These are phyloP conservation scores for Lentinula sp. DNA, from an alignment of 768 basidiomycete genomes.

Conservation along the genomic window DNA sequence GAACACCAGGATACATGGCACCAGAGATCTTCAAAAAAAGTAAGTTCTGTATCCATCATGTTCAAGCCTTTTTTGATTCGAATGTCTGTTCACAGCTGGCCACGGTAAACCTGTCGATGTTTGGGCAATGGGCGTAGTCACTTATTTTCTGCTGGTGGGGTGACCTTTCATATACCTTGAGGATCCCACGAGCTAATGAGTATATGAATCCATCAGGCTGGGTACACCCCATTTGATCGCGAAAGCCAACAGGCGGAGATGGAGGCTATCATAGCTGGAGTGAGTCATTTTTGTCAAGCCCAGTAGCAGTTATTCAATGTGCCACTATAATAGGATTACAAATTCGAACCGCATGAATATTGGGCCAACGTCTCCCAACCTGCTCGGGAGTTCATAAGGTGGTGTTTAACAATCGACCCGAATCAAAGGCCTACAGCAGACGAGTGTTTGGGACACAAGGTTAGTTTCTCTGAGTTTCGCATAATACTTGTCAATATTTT, in stretches of 20 bases:
- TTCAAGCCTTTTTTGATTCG: not conserved
- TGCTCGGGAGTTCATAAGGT: slow-evolving; percentile 76
- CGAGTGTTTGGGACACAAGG: slow-evolving; percentile 66
- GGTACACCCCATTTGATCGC: slow-evolving; percentile 96
- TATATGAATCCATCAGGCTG: slow-evolving; percentile 78
- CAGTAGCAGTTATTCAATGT: too few species aligned
- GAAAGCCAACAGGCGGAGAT: slow-evolving; percentile 86
- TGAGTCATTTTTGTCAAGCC: not conserved
- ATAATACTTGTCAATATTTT: not conserved
- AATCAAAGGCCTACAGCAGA: slow-evolving; percentile 71
- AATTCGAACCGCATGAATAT: slow-evolving; percentile 75
- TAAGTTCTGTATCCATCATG: slow-evolving; percentile 24
- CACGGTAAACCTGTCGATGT: slow-evolving; percentile 94
- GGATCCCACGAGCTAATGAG: not conserved
- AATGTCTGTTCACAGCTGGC: slow-evolving; percentile 46
- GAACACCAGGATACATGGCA: slow-evolving; percentile 95
- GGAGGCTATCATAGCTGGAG: slow-evolving; percentile 87
- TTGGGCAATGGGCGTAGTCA: slow-evolving; percentile 98
- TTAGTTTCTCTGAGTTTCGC: slow-evolving; percentile 10
- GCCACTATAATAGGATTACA: slow-evolving; percentile 51
- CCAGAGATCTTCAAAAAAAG: slow-evolving; percentile 94
- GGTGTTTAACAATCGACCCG: slow-evolving; percentile 86
- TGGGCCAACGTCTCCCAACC: slow-evolving; percentile 81
- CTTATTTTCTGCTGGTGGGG: slow-evolving; percentile 21
- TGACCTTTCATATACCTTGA: not conserved